Conservation (phyloP, 805 yeast genomes). For the Candida coleopterorum region DNA sequence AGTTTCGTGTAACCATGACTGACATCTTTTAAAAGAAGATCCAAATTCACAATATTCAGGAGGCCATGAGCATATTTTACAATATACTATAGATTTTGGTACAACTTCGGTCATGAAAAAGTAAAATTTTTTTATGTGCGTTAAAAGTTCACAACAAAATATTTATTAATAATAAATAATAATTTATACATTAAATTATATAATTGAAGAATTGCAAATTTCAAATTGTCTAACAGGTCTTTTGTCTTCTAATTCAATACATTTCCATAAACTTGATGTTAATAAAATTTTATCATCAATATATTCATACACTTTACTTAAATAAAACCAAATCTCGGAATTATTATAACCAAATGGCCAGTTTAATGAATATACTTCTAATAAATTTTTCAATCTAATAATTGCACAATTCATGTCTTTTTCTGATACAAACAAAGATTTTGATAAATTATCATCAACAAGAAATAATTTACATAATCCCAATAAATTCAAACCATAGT, state of each 20-base stretch:
- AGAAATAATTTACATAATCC: conserved; percentile 52
- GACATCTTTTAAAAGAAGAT: conserved; percentile 73
- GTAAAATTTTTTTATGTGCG: background rate
- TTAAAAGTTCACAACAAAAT: too few species aligned
- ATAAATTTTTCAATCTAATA: conserved; percentile 48
- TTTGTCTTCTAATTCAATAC: conserved; percentile 58
- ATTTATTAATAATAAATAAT: too few species aligned
- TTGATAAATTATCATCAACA: conserved; percentile 29
- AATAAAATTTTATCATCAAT: conserved; percentile 47
- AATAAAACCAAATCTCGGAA: conserved; percentile 65
- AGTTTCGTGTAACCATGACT: conserved; percentile 67
- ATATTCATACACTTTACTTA: conserved; percentile 58
- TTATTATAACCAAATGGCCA: conserved; percentile 39
- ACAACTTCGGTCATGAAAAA: conserved; percentile 13
- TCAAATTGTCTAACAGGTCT: conserved; percentile 47
- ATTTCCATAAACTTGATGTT: conserved; percentile 52
- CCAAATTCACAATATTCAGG: conserved; percentile 93
- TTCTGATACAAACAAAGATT: conserved; percentile 45
- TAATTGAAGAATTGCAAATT: conserved; percentile 1
- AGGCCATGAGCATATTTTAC: conserved; percentile 80
- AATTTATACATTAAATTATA: background rate
- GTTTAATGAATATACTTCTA: conserved; percentile 33
- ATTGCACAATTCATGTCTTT: conserved; percentile 57
- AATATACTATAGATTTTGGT: conserved; percentile 50
- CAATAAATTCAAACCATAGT: conserved; percentile 47